These are phyloP conservation scores for Globisporangium echinulatum DNA, from an alignment of 352 stramenopile species.

Conservation along the genomic window DNA sequence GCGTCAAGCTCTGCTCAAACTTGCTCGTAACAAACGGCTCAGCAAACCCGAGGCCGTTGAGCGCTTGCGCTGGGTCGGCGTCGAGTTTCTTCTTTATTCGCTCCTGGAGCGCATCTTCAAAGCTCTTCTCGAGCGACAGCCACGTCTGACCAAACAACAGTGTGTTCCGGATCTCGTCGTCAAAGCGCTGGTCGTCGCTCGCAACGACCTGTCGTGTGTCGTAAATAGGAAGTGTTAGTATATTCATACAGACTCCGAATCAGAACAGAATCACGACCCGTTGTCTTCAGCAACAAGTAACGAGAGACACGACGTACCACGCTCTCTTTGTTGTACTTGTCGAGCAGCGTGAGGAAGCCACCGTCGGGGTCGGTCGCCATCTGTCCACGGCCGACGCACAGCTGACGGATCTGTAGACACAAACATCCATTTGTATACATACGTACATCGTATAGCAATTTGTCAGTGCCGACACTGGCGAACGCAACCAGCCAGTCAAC, in stretches of 20 bases:
- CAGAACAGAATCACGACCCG: too few species aligned
- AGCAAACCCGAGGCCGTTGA: constrained; percentile 53
- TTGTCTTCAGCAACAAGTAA: too few species aligned
- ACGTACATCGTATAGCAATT: background rate
- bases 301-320: too few species aligned
- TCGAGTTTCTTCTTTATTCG: constrained; percentile 77
- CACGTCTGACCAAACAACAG: constrained; percentile 84
- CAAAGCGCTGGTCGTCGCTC: constrained; percentile 51
- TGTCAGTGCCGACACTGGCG: background rate
- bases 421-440: background rate
- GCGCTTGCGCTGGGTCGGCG: constrained; percentile 24
- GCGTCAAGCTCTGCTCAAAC: constrained; percentile 82
- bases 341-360: constrained; percentile 72
- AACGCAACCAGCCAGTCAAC: background rate
- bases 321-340: constrained; percentile 80
- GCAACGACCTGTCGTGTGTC: constrained; percentile 14
- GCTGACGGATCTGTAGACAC: constrained; percentile 56
- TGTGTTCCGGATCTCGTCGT: constrained; percentile 82
- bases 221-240: too few species aligned
- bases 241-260: too few species aligned
- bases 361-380: constrained; percentile 81
- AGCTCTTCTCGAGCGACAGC: constrained; percentile 85
- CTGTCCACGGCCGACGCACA: constrained; percentile 74
- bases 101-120: constrained; percentile 85
- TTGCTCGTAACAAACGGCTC: constrained; percentile 79